Conservation (phyloP, 1,284 basidiomycete species). For the Sanghuangporus weigelae region DNA sequence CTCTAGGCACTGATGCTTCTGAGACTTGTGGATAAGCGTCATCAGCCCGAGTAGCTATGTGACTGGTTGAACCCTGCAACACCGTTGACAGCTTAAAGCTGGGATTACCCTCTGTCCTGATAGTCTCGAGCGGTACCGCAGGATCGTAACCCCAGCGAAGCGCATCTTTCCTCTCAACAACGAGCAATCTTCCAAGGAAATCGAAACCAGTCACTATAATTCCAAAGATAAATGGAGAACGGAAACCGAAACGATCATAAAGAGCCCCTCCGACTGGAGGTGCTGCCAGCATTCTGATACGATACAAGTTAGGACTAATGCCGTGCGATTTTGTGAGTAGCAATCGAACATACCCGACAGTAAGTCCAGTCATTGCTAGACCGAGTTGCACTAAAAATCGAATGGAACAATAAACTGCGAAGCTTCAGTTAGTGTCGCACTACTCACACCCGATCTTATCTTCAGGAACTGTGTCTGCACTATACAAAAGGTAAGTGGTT, state of each 20-base stretch:
- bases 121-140: slow-evolving; percentile 17
- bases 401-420: not conserved
- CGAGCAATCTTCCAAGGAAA: slow-evolving; percentile 52
- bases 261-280: slow-evolving; percentile 69
- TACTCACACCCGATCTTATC: slow-evolving; percentile 52
- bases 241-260: slow-evolving; percentile 63
- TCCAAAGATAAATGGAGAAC: slow-evolving; percentile 70
- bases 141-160: slow-evolving; percentile 49
- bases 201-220: slow-evolving; percentile 57
- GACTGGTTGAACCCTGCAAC: too few species aligned
- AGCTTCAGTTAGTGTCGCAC: not conserved
- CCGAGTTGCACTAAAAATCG: slow-evolving; percentile 57
- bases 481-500: slow-evolving; percentile 24
- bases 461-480: slow-evolving; percentile 66
- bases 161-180: slow-evolving; percentile 61
- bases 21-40: too few species aligned
- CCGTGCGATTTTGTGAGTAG: too few species aligned
- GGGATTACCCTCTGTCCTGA: slow-evolving; percentile 8
- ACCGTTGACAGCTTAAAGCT: too few species aligned
- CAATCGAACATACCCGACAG: slow-evolving; percentile 47
- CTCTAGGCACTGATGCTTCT: not conserved
- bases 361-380: slow-evolving; percentile 64
- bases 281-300: slow-evolving; percentile 44
- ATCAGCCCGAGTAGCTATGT: too few species aligned
- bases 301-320: not conserved